Conservation (phyloP, 257 asterid genomes). For the Lantana camara region DNA sequence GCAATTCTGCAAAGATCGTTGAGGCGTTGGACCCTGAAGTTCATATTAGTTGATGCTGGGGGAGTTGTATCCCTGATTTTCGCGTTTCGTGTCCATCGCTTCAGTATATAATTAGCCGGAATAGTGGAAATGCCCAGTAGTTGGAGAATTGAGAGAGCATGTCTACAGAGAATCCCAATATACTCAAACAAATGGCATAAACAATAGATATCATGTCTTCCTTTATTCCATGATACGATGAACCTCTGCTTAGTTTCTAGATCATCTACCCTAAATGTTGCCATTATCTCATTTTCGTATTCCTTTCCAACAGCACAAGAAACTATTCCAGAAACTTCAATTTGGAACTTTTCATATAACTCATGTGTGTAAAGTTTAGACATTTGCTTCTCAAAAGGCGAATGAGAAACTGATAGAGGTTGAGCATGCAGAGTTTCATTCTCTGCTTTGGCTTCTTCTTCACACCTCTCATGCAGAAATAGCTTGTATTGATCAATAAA, state of each 20-base stretch:
- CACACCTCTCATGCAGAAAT: constrained; percentile 35
- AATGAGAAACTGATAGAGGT: constrained; percentile 31
- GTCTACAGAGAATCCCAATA: constrained; percentile 52
- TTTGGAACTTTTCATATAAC: constrained; percentile 43
- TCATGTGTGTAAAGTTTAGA: constrained; percentile 43
- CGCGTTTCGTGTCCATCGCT: constrained; percentile 48
- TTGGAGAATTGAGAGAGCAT: constrained; percentile 46
- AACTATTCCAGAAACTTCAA: constrained; percentile 42
- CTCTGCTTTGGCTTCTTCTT: constrained; percentile 45
- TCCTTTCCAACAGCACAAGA: constrained; percentile 38
- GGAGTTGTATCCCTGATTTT: constrained; percentile 29
- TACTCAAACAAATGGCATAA: constrained; percentile 48
- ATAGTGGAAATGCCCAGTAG: constrained; percentile 38
- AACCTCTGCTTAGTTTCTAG: constrained; percentile 37
- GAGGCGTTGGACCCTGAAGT: constrained; percentile 44
- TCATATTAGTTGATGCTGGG: constrained; percentile 21
- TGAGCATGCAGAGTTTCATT: constrained; percentile 25
- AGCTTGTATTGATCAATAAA: constrained; percentile 37
- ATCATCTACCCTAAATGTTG: constrained; percentile 33
- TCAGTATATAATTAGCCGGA: constrained; percentile 40
- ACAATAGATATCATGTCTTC: constrained; percentile 30
- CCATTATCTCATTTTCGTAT: constrained; percentile 30
- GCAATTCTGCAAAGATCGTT: constrained; percentile 51
- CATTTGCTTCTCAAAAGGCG: constrained; percentile 58
- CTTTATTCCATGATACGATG: constrained; percentile 38